phyloP scores from a whole-genome alignment of 2,329 filamentous ascomycete species.

The Aspergillus sp. region DNA sequence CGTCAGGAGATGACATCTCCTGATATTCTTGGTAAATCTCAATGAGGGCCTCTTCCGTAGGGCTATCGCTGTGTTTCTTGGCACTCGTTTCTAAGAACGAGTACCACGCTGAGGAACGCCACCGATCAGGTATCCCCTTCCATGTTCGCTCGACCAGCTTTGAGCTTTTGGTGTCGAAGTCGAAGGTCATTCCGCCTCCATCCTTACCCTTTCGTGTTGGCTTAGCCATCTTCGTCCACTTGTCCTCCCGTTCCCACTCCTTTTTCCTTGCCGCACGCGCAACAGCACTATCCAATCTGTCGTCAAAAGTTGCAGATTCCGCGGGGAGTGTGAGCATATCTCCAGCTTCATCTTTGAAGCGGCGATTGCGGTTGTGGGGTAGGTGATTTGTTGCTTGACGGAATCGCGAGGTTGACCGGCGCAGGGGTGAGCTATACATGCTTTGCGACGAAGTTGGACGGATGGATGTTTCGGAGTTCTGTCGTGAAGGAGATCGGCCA shows the following conservation, averaged over 20 bases:
- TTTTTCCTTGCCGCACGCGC: slow-evolving; percentile 55
- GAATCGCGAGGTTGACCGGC: slow-evolving; percentile 45
- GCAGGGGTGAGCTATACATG: slow-evolving; percentile 42
- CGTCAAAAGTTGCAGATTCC: slow-evolving; percentile 48
- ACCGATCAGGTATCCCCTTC: slow-evolving; percentile 97
- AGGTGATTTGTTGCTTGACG: slow-evolving; percentile 55
- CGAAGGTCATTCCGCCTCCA: slow-evolving; percentile 65
- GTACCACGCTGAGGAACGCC: slow-evolving; percentile 92
- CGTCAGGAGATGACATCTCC: slow-evolving; percentile 74
- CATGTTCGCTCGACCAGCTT: slow-evolving; percentile 89
- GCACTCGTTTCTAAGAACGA: slow-evolving; percentile 83
- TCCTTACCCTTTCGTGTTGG: slow-evolving; percentile 44
- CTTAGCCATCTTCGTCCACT: slow-evolving; percentile 68
- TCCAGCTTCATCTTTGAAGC: slow-evolving; percentile 59
- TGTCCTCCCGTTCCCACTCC: slow-evolving; percentile 63
- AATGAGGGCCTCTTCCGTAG: slow-evolving; percentile 70
- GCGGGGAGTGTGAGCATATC: slow-evolving; percentile 65
- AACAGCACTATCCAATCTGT: slow-evolving; percentile 49
- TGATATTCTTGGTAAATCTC: slow-evolving; percentile 72
- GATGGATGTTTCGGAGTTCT: slow-evolving; percentile 44
- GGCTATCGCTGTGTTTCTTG: slow-evolving; percentile 60
- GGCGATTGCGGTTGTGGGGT: slow-evolving; percentile 55
- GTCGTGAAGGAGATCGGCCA: slow-evolving; percentile 40
- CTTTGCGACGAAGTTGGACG: slow-evolving; percentile 50
- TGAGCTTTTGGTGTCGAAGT: slow-evolving; percentile 79